Evolutionary conservation across 345 rosid species (phyloP).

Genomic region (Clausena lansium): DNA sequence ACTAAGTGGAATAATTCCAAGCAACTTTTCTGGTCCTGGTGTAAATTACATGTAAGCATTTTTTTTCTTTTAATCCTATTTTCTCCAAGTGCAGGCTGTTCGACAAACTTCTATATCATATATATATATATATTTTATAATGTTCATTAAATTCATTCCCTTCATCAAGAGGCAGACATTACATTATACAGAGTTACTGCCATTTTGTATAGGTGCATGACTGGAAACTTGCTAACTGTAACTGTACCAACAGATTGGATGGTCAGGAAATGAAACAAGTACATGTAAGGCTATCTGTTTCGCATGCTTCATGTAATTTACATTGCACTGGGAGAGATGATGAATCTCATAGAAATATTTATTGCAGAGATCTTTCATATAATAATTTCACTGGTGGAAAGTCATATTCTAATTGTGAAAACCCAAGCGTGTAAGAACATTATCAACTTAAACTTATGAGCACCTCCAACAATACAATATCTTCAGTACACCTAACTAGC

Average conservation of each 20-base stretch:
- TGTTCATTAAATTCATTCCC: background rate
- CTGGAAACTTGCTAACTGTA: conserved; percentile 39
- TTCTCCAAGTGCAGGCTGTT: background rate
- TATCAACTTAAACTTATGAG: background rate
- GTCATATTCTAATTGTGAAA: conserved; percentile 6
- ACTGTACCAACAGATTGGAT: background rate
- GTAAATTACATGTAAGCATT: conserved; percentile 14
- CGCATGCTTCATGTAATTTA: too few species aligned
- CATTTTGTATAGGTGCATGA: conserved; percentile 25
- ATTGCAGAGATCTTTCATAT: conserved; percentile 39
- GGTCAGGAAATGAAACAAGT: too few species aligned
- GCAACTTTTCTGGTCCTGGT: background rate
- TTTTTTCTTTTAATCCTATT: background rate
- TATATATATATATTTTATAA: too few species aligned
- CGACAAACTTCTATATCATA: background rate
- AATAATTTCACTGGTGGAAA: conserved; percentile 23
- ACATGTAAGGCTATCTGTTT: too few species aligned
- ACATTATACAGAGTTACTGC: too few species aligned
- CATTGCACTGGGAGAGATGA: background rate
- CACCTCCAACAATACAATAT: background rate
- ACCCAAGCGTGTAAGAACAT: conserved; percentile 17
- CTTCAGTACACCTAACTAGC: background rate
- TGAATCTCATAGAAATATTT: background rate
- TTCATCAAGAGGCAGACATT: too few species aligned
- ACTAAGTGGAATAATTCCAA: conserved; percentile 37